These are phyloP conservation scores for Phytophthora podocarpi DNA, from an alignment of 352 stramenopile genomes.

Conservation along the genomic window DNA sequence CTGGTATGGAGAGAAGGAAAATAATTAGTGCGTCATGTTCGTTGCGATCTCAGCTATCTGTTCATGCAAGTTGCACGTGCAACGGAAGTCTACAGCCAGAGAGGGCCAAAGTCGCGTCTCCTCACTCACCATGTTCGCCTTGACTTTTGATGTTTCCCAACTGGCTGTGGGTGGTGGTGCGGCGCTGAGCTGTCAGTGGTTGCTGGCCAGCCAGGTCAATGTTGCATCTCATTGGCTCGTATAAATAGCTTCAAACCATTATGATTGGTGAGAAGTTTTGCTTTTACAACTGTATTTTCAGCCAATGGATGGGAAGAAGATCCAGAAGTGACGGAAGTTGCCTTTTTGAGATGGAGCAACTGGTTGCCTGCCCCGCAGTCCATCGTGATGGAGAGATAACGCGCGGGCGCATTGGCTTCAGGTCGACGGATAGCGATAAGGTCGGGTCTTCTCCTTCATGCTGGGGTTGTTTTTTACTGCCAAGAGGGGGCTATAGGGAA, in stretches of 20 bases:
- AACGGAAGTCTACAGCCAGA: not conserved
- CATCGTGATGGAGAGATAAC: conserved; percentile 33
- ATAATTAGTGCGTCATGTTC: conserved; percentile 24
- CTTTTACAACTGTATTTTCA: not conserved
- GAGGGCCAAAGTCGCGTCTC: not conserved
- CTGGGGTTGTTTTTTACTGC: conserved; percentile 8
- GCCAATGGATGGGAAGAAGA: conserved; percentile 9
- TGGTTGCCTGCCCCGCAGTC: no score
- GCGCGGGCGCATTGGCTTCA: conserved; percentile 6
- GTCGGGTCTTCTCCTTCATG: conserved; percentile 24
- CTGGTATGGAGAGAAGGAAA: conserved; percentile 18
- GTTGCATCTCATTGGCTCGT: conserved; percentile 29
- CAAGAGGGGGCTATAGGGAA: not conserved
- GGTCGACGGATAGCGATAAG: conserved; percentile 19
- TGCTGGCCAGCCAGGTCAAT: conserved; percentile 37
- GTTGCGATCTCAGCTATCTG: not conserved
- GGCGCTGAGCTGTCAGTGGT: conserved; percentile 13
- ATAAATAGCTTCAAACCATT: not conserved
- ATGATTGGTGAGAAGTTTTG: not conserved
- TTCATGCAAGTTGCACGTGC: conserved; percentile 15
- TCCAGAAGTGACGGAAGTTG: conserved; percentile 17
- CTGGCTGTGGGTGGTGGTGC: conserved; percentile 30
- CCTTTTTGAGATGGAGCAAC: conserved; percentile 19
- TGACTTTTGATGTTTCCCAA: conserved; percentile 44
- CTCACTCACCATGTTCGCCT: conserved; percentile 42